phyloP scores from a whole-genome alignment of 305 asterid species.

The Fraxinus xanthoxyloides region DNA sequence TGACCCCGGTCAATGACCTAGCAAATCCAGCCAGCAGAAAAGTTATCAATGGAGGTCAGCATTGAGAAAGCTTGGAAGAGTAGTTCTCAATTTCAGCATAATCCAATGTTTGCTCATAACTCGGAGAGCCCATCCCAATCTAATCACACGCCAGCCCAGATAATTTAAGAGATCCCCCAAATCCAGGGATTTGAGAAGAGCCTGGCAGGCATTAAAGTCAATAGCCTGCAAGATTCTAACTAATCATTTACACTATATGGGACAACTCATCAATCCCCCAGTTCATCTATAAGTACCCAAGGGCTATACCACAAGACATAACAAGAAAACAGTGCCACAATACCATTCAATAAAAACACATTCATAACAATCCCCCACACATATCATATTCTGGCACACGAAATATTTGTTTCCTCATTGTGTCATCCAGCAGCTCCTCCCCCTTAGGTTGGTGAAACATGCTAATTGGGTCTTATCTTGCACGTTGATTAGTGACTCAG shows the following conservation, averaged over 20 bases:
- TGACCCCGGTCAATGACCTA: not conserved
- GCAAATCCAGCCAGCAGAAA: not conserved
- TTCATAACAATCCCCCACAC: not conserved
- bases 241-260: not conserved
- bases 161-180: not conserved
- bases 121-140: not conserved
- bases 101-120: not conserved
- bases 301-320: not conserved
- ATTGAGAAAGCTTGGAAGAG: not conserved
- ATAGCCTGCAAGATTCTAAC: not conserved
- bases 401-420: not conserved
- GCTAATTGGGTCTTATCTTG: not conserved
- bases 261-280: not conserved
- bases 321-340: not conserved
- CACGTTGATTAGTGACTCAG: not conserved
- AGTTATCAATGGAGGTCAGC: not conserved
- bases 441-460: not conserved
- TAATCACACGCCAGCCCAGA: not conserved
- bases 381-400: not conserved
- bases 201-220: not conserved
- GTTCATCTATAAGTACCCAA: not conserved
- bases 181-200: not conserved
- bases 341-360: not conserved
- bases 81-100: not conserved
- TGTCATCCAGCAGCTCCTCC: not conserved